phyloP scores from a whole-genome alignment of 228 moss, liverwort and hornwort species.

The Sphagnum magellanicum region DNA sequence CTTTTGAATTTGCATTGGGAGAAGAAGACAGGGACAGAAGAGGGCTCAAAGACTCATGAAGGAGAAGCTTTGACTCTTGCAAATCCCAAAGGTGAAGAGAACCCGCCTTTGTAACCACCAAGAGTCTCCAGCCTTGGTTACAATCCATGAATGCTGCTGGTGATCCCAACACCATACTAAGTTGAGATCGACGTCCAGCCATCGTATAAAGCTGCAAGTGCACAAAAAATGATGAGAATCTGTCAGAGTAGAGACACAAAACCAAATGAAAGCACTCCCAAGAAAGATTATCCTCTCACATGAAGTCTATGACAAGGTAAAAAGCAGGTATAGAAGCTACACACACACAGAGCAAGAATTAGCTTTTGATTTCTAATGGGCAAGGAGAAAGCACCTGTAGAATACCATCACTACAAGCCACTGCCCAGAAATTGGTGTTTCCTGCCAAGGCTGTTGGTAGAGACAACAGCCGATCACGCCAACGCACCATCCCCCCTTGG shows the following conservation, averaged over 20 bases:
- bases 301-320: too few relatives aligned
- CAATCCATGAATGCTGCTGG: constrained; percentile 96
- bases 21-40: constrained; percentile 25
- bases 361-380: too few relatives aligned
- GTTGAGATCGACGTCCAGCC: constrained; percentile 93
- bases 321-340: too few relatives aligned
- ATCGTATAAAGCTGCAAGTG: constrained; percentile 74
- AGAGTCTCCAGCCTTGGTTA: constrained; percentile 75
- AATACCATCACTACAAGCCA: constrained; percentile 81
- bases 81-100: constrained; percentile 90
- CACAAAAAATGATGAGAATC: too few relatives aligned
- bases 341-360: too few relatives aligned
- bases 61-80: constrained; percentile 60
- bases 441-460: constrained; percentile 77
- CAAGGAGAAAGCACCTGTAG: constrained; percentile 24
- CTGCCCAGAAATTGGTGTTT: constrained; percentile 85
- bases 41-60: constrained; percentile 75
- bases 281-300: too few relatives aligned
- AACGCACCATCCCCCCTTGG: constrained; percentile 82
- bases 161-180: constrained; percentile 76
- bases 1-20: too few relatives aligned
- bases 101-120: constrained; percentile 75
- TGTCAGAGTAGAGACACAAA: too few relatives aligned
- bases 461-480: constrained; percentile 75
- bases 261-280: too few relatives aligned